These are phyloP conservation scores for Oenanthe javanica DNA, from an alignment of 140 eudicot species.

Conservation along the genomic window DNA sequence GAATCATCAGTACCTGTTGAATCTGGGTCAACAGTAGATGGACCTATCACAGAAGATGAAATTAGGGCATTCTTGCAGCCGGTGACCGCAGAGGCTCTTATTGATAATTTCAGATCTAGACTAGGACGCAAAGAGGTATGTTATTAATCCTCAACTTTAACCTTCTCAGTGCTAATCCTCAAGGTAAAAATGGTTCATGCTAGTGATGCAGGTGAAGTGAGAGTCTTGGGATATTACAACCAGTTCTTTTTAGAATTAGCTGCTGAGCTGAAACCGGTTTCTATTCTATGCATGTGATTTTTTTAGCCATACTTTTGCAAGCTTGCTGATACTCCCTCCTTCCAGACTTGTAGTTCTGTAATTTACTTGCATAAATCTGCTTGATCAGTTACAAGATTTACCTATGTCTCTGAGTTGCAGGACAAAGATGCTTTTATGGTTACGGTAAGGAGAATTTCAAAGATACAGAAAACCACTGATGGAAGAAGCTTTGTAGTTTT, in stretches of 20 bases:
- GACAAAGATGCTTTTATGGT: constrained; percentile 85
- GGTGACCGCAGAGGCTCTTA: constrained; percentile 86
- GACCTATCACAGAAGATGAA: constrained; percentile 86
- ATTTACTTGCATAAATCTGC: neutral
- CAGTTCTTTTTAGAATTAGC: neutral
- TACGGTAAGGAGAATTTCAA: constrained; percentile 76
- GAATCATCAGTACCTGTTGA: constrained; percentile 33
- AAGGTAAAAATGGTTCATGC: neutral
- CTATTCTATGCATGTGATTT: neutral
- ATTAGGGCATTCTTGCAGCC: constrained; percentile 74
- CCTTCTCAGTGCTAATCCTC: neutral
- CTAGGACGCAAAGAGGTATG: constrained; percentile 62
- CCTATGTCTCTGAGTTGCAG: constrained; percentile 28
- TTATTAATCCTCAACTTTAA: neutral
- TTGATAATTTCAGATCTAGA: constrained; percentile 70
- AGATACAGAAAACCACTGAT: constrained; percentile 69
- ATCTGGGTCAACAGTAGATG: constrained; percentile 29
- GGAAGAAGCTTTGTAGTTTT: constrained; percentile 69
- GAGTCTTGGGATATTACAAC: neutral
- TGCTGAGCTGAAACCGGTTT: neutral
- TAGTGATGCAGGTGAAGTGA: neutral
- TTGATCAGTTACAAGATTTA: neutral
- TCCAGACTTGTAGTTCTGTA: neutral
- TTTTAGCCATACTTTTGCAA: neutral
- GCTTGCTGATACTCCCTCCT: neutral